Evolutionary conservation across 2,329 filamentous ascomycete genomes (phyloP).

Genomic region (Lasiodiplodia hormozganensis): DNA sequence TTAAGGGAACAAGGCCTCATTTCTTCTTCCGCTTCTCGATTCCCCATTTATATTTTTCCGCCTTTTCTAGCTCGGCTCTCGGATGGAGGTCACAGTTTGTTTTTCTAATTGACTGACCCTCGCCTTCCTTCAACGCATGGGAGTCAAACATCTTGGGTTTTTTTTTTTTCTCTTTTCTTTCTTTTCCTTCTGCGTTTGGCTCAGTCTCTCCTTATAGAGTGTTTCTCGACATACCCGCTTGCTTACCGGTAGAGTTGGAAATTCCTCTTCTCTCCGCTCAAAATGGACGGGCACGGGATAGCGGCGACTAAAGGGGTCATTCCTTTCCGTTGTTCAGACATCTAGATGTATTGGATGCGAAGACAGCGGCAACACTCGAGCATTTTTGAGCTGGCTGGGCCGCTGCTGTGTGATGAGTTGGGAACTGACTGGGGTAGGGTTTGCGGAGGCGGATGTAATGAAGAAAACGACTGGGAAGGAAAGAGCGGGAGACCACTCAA

Average conservation of each 20-base stretch:
- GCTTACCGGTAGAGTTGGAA: conserved; percentile 21
- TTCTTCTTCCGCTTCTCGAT: conserved; percentile 22
- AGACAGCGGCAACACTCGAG: conserved; percentile 15
- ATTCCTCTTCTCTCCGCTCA: not conserved
- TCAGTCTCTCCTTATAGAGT: conserved; percentile 18
- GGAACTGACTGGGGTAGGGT: not conserved
- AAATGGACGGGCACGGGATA: not conserved
- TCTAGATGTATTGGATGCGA: conserved; percentile 23
- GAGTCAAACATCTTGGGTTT: conserved; percentile 20
- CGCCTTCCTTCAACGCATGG: conserved; percentile 12
- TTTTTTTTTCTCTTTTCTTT: not conserved
- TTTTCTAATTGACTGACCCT: conserved; percentile 23
- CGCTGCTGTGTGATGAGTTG: conserved; percentile 16
- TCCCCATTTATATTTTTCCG: conserved; percentile 4
- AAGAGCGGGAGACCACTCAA: conserved; percentile 4
- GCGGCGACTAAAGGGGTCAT: conserved; percentile 15
- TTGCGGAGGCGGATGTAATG: conserved; percentile 20
- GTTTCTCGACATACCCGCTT: conserved; percentile 7
- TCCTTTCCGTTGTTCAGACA: conserved; percentile 22
- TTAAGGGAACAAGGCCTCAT: conserved; percentile 26
- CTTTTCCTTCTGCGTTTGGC: conserved; percentile 19
- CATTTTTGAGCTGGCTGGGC: conserved; percentile 24
- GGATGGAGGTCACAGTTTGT: conserved; percentile 2
- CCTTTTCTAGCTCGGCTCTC: conserved; percentile 5
- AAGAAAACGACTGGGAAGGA: conserved; percentile 25